These are phyloP conservation scores for Mycena chlorophos DNA, from an alignment of 768 basidiomycete species.

Conservation along the genomic window DNA sequence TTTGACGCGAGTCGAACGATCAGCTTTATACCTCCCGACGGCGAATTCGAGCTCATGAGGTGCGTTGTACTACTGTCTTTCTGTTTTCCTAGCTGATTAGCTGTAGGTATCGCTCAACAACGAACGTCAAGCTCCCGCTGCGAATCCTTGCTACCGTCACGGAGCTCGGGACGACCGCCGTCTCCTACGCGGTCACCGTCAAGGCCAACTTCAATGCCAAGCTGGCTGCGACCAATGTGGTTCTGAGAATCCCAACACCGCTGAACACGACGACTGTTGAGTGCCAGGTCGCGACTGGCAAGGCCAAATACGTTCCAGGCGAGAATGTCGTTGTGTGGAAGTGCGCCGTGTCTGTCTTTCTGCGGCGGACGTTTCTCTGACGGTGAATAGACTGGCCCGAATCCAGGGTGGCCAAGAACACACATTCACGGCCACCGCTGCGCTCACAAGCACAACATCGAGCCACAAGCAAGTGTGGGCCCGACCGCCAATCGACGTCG, in stretches of 20 bases:
- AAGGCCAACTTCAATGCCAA: constrained; percentile 90
- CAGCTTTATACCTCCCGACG: constrained; percentile 96
- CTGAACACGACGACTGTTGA: constrained; percentile 91
- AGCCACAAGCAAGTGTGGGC: constrained; percentile 91
- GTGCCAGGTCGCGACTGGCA: constrained; percentile 87
- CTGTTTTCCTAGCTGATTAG: neutral
- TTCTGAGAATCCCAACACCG: constrained; percentile 93
- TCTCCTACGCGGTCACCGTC: constrained; percentile 86
- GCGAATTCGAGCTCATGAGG: constrained; percentile 99
- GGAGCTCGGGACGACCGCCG: constrained; percentile 89
- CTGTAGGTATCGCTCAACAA: constrained; percentile 87
- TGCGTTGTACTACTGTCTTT: constrained; percentile 33
- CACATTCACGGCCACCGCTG: constrained; percentile 80
- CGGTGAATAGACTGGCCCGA: constrained; percentile 68
- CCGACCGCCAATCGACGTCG: constrained; percentile 94
- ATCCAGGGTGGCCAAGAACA: constrained; percentile 92
- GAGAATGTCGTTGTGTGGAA: constrained; percentile 99
- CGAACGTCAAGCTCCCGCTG: constrained; percentile 93
- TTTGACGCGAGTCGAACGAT: constrained; percentile 94
- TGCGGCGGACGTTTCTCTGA: constrained; percentile 7
- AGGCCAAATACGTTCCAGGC: constrained; percentile 95
- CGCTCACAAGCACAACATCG: constrained; percentile 78
- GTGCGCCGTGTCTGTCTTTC: constrained; percentile 51
- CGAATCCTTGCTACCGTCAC: constrained; percentile 87
- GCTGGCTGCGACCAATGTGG: constrained; percentile 88